Conservation (phyloP, 148 eudicot species). For the Limonium bicolor region DNA sequence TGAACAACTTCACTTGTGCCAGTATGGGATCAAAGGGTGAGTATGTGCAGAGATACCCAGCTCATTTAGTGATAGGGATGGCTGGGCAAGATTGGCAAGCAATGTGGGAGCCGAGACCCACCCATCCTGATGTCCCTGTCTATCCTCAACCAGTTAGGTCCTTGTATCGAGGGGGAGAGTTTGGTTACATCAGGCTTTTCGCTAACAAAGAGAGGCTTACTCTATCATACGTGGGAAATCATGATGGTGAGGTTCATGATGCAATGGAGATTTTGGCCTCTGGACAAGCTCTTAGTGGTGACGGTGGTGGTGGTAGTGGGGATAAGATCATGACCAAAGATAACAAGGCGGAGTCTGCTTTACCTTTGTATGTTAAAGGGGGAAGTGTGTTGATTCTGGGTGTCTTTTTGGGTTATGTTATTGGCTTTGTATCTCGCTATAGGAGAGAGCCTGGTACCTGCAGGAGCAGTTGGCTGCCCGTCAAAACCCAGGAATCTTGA, state of each 20-base stretch:
- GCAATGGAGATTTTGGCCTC: slow-evolving; percentile 63
- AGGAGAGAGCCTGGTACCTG: slow-evolving; percentile 20
- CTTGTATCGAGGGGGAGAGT: slow-evolving; percentile 71
- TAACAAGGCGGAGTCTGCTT: slow-evolving; percentile 3
- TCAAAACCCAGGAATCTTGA: slow-evolving; percentile 56
- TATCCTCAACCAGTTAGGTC: slow-evolving; percentile 69
- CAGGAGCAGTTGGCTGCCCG: slow-evolving; percentile 39
- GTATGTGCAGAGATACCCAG: slow-evolving; percentile 34
- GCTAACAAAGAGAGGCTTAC: slow-evolving; percentile 74
- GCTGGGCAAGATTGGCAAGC: slow-evolving; percentile 97
- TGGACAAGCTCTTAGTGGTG: slow-evolving; percentile 43
- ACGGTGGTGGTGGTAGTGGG: slow-evolving; percentile 4
- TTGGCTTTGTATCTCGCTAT: slow-evolving; percentile 44
- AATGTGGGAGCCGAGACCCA: slow-evolving; percentile 65
- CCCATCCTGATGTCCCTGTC: slow-evolving; percentile 45
- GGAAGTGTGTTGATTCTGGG: slow-evolving; percentile 47
- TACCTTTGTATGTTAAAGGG: slow-evolving; percentile 35
- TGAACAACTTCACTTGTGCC: slow-evolving; percentile 77
- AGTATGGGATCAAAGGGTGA: slow-evolving; percentile 19
- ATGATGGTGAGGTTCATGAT: slow-evolving; percentile 94
- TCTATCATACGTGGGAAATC: slow-evolving; percentile 78
- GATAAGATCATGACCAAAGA: slow-evolving; percentile 7
- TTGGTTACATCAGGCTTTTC: slow-evolving; percentile 77
- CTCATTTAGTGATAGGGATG: slow-evolving; percentile 93
- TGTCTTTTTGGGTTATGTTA: slow-evolving; percentile 50